phyloP scores from a whole-genome alignment of 768 basidiomycete species.

The Termitomyces eurrhizus region DNA sequence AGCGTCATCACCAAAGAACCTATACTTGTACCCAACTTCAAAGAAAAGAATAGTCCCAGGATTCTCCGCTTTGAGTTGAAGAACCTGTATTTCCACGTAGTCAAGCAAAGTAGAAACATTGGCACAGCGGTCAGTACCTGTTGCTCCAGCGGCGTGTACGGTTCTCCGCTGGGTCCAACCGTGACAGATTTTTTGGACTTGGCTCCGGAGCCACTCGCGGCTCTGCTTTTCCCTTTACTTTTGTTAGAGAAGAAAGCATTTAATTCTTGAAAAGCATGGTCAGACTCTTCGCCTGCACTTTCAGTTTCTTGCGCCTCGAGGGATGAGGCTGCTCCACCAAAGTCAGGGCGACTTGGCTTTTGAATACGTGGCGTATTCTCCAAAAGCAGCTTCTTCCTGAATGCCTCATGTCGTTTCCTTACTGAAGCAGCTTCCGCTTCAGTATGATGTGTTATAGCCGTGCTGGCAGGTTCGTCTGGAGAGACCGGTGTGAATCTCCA shows the following conservation, averaged over 20 bases:
- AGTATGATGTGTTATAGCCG: slow-evolving; percentile 5
- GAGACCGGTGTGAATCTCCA: slow-evolving; percentile 43
- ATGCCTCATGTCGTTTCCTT: slow-evolving; percentile 35
- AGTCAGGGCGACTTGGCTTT: slow-evolving; percentile 16
- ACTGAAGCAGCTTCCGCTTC: slow-evolving; percentile 21
- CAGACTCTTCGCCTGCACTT: slow-evolving; percentile 38
- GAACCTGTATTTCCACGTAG: slow-evolving; percentile 34
- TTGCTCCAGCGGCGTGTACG: slow-evolving; percentile 75
- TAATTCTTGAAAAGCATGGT: slow-evolving; percentile 43
- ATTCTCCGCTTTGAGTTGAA: slow-evolving; percentile 59
- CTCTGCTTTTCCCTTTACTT: slow-evolving; percentile 29
- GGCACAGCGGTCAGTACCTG: slow-evolving; percentile 38
- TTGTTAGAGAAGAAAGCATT: slow-evolving; percentile 43
- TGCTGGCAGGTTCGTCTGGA: slow-evolving; percentile 18
- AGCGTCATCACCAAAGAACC: slow-evolving; percentile 83
- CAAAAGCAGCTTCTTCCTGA: slow-evolving; percentile 47
- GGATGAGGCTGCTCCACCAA: slow-evolving; percentile 12
- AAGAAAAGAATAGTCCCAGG: slow-evolving; percentile 70
- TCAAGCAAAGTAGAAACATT: neutral
- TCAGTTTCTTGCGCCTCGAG: slow-evolving; percentile 22
- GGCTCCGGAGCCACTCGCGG: slow-evolving; percentile 19
- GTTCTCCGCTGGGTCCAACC: slow-evolving; percentile 64
- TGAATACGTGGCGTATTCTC: slow-evolving; percentile 37
- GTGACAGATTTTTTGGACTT: slow-evolving; percentile 35
- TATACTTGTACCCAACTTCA: slow-evolving; percentile 82